Evolutionary conservation across 2,329 filamentous ascomycete species (phyloP).

Genomic region (Fusarium beomiforme): DNA sequence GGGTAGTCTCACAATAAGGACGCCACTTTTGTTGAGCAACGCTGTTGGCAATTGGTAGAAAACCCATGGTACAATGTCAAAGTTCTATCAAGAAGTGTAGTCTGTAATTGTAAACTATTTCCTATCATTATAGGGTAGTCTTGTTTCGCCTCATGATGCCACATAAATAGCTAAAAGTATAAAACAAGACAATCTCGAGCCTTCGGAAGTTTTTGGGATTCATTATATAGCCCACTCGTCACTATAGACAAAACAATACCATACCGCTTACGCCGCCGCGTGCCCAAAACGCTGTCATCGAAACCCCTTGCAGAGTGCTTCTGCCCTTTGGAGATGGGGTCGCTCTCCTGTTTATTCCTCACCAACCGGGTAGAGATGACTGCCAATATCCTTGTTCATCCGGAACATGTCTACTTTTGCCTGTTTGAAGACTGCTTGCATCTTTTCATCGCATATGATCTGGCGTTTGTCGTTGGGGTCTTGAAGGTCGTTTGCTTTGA

Average conservation of each 20-base stretch:
- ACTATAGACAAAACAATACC: not conserved
- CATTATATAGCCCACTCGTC: not conserved
- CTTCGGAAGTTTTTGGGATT: not conserved
- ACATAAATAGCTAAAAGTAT: not conserved
- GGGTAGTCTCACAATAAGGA: not conserved
- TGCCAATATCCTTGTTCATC: constrained; percentile 96
- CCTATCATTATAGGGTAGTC: not conserved
- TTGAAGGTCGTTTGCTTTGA: constrained; percentile 88
- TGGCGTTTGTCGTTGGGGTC: constrained; percentile 92
- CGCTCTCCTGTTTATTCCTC: constrained; percentile 46
- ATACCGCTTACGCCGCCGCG: constrained; percentile 43
- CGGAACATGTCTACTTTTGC: constrained; percentile 97
- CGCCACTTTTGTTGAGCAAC: not conserved
- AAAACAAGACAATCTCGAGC: not conserved
- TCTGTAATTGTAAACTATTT: not conserved
- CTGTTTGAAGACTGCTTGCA: constrained; percentile 92
- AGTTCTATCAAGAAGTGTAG: too few relatives aligned
- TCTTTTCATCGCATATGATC: constrained; percentile 89
- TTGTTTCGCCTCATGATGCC: not conserved
- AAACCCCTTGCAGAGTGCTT: constrained; percentile 20
- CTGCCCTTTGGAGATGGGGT: not conserved
- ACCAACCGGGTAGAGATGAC: constrained; percentile 87
- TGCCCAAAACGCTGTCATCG: constrained; percentile 40
- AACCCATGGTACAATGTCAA: too few relatives aligned
- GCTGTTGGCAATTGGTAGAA: too few relatives aligned